phyloP scores from a whole-genome alignment of 306 rosid species.

The Pachyrhizus erosus region DNA sequence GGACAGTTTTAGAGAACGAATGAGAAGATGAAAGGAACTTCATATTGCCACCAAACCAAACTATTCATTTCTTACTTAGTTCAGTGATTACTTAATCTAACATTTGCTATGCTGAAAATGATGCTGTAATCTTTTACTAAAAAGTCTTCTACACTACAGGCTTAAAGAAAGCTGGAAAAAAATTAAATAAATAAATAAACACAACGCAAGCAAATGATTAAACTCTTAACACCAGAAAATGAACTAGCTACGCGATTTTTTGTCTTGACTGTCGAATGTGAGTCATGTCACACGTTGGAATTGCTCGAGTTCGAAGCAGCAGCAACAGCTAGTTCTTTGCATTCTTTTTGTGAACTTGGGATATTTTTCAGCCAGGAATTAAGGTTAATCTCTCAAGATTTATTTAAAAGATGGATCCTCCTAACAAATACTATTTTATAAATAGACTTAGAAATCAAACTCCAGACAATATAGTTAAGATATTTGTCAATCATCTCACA shows the following conservation, averaged over 20 bases:
- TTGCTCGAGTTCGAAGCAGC: conserved; percentile 61
- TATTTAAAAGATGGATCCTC: too few relatives aligned
- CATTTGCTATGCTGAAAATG: background rate
- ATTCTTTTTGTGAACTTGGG: too few relatives aligned
- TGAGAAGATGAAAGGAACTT: background rate
- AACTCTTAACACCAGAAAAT: conserved; percentile 18
- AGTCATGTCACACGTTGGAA: conserved; percentile 36
- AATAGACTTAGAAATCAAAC: too few relatives aligned
- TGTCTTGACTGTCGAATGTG: background rate
- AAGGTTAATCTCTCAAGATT: too few relatives aligned
- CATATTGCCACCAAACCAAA: conserved; percentile 16
- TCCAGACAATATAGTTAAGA: too few relatives aligned
- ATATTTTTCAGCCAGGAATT: too few relatives aligned
- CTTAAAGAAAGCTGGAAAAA: background rate
- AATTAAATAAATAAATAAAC: background rate
- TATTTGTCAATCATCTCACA: too few relatives aligned
- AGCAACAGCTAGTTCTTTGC: conserved; percentile 57
- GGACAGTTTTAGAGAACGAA: background rate
- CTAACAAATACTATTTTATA: too few relatives aligned
- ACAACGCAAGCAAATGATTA: conserved; percentile 12
- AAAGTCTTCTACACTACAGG: background rate
- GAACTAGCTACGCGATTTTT: conserved; percentile 23
- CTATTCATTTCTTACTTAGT: background rate
- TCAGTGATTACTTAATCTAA: background rate
- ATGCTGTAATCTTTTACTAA: background rate